Base-by-base conservation (phyloP, 1,139 yeast species). In the Zygosaccharomyces sapae region DNA sequence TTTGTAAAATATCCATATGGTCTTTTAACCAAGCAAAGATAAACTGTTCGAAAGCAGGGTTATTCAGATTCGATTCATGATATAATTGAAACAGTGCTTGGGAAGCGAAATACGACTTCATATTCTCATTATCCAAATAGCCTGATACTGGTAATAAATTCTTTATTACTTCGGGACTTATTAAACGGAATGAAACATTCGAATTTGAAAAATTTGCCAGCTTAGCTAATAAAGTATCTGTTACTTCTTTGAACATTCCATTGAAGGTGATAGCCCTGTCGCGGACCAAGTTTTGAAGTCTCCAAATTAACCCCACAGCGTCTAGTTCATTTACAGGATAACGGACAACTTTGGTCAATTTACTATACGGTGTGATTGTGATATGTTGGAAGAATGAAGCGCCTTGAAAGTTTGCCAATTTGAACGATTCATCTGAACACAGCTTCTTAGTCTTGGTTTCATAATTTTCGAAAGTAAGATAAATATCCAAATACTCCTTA, bases 251-350 rank as follows among this genome's bases (percentile, higher is more conserved):
- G 30, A 58, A 61, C 4, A 18, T 37, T 4, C 30, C 39, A 38
- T 56, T 48, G 36, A 34, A 46, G 6, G 33, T 33, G 10, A 58
- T 43, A 0, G 48, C 33, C 0, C 55, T 49, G 36, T 67, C 70
- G 0, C 55, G 37, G 2, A 71, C 46, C 5, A 74, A 47, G 2
- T 63, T 54, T 9, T 59, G 54, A 4, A 78, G 49, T 52, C 79
- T 70, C 39, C 63, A 62, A 1, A 79, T 47, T 1, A 76, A 58
- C 2, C 75, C 78, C 25, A 76, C 69, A 20, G 75, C 66, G 56
- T 81, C 86, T 41, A 76, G 55, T 38, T 73, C 72, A 8, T 74
- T 63, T 3, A 70, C 64, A 4, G 80, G 75, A 19, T 71, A 58
- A 46, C 72, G 70, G 22, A 55, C 36, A 2, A 59, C 41, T 4